These are phyloP conservation scores for Aegilops sharonensis DNA, from an alignment of 176 grass and related monocot species.

Conservation along the genomic window DNA sequence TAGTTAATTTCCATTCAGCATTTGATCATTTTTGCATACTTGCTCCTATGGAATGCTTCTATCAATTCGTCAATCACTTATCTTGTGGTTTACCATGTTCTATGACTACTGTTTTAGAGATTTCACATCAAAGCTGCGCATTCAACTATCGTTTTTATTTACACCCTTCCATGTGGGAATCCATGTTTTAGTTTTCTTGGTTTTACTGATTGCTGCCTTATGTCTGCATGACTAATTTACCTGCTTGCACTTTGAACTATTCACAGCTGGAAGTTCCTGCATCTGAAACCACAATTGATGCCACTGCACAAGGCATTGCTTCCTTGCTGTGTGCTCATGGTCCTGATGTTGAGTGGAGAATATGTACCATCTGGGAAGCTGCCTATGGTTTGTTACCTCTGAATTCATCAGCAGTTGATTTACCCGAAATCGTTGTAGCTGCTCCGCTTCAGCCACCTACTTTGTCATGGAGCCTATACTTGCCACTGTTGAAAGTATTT, in stretches of 20 bases:
- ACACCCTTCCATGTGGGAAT: background rate
- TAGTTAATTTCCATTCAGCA: background rate
- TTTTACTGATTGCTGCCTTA: constrained; percentile 6
- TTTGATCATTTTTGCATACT: constrained; percentile 8
- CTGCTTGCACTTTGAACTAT: constrained; percentile 33
- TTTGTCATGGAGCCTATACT: constrained; percentile 90
- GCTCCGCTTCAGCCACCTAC: constrained; percentile 93
- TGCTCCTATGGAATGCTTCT: background rate
- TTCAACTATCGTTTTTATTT: background rate
- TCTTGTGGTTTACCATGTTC: background rate
- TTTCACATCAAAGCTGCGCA: background rate
- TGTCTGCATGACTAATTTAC: constrained; percentile 17
- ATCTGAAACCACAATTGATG: constrained; percentile 91
- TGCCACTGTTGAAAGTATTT: constrained; percentile 90
- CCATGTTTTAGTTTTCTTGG: background rate
- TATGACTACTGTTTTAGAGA: background rate
- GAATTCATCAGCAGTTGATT: constrained; percentile 94
- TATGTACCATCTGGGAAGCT: constrained; percentile 99
- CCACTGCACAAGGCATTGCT: constrained; percentile 98
- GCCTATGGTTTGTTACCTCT: constrained; percentile 96
- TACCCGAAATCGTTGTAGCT: constrained; percentile 96
- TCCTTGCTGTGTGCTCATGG: constrained; percentile 95
- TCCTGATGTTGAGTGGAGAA: constrained; percentile 99
- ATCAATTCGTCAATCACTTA: background rate
- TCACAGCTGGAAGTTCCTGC: constrained; percentile 76